phyloP scores from a whole-genome alignment of 352 stramenopile species.

The Globisporangium solare region DNA sequence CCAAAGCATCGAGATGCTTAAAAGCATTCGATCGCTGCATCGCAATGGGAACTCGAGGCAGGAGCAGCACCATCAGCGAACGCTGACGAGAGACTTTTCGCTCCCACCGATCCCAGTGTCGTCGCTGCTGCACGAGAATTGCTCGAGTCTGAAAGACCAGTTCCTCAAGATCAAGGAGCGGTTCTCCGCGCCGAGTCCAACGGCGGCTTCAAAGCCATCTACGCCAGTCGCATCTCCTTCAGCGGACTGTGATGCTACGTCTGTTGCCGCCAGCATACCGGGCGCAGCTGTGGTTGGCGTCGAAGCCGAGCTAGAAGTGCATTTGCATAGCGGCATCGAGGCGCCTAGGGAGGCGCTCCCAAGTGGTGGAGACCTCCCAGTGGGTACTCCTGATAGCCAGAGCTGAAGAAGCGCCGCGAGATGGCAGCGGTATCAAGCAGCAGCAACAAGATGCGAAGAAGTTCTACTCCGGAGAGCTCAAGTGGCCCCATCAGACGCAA shows the following conservation, averaged over 20 bases:
- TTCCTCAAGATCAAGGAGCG: constrained; percentile 79
- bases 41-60: constrained; percentile 11
- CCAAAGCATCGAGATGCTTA: constrained; percentile 18
- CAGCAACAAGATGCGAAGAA: constrained; percentile 16
- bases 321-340: too few relatives aligned
- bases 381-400: too few relatives aligned
- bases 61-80: constrained; percentile 21
- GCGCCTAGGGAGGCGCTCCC: too few relatives aligned
- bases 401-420: too few relatives aligned
- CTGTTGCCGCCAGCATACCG: too few relatives aligned
- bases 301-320: too few relatives aligned
- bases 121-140: constrained; percentile 50
- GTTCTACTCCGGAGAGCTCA: constrained; percentile 17
- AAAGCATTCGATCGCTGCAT: constrained; percentile 22
- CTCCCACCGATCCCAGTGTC: constrained; percentile 36
- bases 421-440: too few relatives aligned
- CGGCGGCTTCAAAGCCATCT: constrained; percentile 18
- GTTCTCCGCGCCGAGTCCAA: constrained; percentile 32
- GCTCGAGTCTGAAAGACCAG: constrained; percentile 72
- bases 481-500: constrained; percentile 41
- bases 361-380: too few relatives aligned
- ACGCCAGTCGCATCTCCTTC: neutral
- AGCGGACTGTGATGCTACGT: neutral
- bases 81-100: constrained; percentile 57
- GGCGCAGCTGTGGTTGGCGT: too few relatives aligned